A percentile compares a stretch with the other conserved stretches of the same genome.
phyloP scores from a whole-genome alignment of 78 protist genomes.

The Dictyostelium citrinum region DNA sequence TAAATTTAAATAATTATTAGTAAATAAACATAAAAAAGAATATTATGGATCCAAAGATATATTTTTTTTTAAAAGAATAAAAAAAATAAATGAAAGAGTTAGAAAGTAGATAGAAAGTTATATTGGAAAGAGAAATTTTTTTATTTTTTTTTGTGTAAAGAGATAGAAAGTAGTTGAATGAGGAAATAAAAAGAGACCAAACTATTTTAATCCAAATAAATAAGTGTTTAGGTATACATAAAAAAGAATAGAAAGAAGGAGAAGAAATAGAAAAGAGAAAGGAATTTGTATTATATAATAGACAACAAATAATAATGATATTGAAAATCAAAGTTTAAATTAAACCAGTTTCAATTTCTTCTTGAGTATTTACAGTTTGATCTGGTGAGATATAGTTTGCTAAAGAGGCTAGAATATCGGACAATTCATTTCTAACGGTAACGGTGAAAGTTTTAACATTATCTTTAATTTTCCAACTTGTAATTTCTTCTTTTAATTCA shows the following conservation, averaged over 20 bases:
- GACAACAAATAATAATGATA: background rate
- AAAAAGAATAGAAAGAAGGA: background rate
- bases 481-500: constrained; percentile 41
- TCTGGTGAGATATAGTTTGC: constrained; percentile 32
- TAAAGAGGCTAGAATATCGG: constrained; percentile 24
- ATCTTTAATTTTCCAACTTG: constrained; percentile 63
- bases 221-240: background rate
- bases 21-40: background rate
- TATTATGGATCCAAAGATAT: too few relatives aligned
- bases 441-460: constrained; percentile 34
- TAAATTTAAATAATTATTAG: background rate
- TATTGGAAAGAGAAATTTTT: background rate
- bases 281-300: too few relatives aligned
- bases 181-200: background rate
- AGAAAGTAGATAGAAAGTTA: background rate
- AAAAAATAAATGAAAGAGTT: background rate
- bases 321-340: background rate
- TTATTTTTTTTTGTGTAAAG: background rate
- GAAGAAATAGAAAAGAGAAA: background rate
- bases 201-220: background rate
- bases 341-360: background rate
- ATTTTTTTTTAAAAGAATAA: too few relatives aligned
- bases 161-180: background rate
- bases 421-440: constrained; percentile 16
- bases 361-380: background rate